Evolutionary conservation across 345 rosid species (phyloP).

Genomic region (Noccaea caerulescens): DNA sequence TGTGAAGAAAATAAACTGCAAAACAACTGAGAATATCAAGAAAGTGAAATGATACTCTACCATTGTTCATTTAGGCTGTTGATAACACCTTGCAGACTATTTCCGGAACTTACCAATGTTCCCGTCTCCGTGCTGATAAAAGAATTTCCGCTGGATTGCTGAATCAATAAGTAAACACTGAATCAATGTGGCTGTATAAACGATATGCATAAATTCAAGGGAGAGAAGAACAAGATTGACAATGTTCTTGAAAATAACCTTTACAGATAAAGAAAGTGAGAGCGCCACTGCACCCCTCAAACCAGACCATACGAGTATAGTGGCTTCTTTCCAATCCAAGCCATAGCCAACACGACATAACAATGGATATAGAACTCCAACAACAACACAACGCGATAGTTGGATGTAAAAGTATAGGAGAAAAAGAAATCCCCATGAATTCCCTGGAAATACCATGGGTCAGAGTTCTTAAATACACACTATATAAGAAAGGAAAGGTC

Average conservation of each 20-base stretch:
- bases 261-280: constrained; percentile 84
- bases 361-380: constrained; percentile 66
- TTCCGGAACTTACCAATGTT: constrained; percentile 63
- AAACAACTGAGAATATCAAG: constrained; percentile 25
- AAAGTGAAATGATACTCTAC: constrained; percentile 10
- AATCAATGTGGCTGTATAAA: constrained; percentile 10
- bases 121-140: constrained; percentile 66
- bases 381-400: constrained; percentile 72
- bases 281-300: constrained; percentile 95
- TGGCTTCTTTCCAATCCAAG: constrained; percentile 90
- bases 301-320: constrained; percentile 88
- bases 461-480: neutral
- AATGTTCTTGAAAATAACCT: constrained; percentile 57
- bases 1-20: constrained; percentile 91
- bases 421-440: constrained; percentile 78
- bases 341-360: constrained; percentile 81
- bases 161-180: constrained; percentile 30
- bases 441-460: constrained; percentile 54
- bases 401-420: constrained; percentile 75
- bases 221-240: constrained; percentile 6
- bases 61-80: constrained; percentile 22
- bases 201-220: neutral
- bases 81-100: neutral
- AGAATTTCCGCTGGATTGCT: constrained; percentile 71
- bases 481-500: neutral